A percentile compares a stretch with the other conserved stretches of the same genome.
phyloP scores from a whole-genome alignment of 345 rosid genomes.

The Camelina neglecta region DNA sequence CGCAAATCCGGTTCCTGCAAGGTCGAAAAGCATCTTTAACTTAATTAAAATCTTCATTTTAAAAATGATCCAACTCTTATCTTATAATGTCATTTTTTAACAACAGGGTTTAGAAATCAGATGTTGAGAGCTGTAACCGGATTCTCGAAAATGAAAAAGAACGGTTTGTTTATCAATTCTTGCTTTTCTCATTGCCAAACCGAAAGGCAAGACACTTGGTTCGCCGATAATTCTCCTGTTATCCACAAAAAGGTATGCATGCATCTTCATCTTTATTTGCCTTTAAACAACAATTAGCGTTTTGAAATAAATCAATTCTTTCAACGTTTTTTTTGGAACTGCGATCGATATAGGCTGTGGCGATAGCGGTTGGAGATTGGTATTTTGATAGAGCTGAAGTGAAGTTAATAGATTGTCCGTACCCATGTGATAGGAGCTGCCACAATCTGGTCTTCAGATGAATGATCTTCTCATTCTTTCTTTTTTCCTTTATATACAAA shows the following conservation, averaged over 20 bases:
- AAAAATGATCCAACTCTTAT: slow-evolving; percentile 7
- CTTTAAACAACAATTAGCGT: neutral
- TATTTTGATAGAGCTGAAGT: slow-evolving; percentile 70
- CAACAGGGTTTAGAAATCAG: slow-evolving; percentile 79
- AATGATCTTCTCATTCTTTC: slow-evolving; percentile 22
- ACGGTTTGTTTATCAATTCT: slow-evolving; percentile 89
- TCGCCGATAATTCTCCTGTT: slow-evolving; percentile 76
- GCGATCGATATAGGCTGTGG: slow-evolving; percentile 64
- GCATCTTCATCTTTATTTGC: neutral
- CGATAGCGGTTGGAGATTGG: slow-evolving; percentile 95
- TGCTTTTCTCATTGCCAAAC: slow-evolving; percentile 97
- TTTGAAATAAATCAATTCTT: neutral
- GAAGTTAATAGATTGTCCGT: slow-evolving; percentile 81
- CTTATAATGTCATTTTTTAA: neutral
- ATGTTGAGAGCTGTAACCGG: slow-evolving; percentile 69
- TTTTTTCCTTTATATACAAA: neutral
- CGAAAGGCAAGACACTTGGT: slow-evolving; percentile 97
- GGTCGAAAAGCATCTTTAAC: slow-evolving; percentile 43
- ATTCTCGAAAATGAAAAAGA: slow-evolving; percentile 64
- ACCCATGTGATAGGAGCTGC: slow-evolving; percentile 91
- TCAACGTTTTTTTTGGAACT: slow-evolving; percentile 14
- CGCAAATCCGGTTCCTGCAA: slow-evolving; percentile 80
- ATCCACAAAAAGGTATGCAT: slow-evolving; percentile 67
- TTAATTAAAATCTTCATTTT: neutral
- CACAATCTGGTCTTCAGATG: slow-evolving; percentile 87